Evolutionary conservation across 768 basidiomycete species (phyloP).

Genomic region (Hygrocybe punicea): DNA sequence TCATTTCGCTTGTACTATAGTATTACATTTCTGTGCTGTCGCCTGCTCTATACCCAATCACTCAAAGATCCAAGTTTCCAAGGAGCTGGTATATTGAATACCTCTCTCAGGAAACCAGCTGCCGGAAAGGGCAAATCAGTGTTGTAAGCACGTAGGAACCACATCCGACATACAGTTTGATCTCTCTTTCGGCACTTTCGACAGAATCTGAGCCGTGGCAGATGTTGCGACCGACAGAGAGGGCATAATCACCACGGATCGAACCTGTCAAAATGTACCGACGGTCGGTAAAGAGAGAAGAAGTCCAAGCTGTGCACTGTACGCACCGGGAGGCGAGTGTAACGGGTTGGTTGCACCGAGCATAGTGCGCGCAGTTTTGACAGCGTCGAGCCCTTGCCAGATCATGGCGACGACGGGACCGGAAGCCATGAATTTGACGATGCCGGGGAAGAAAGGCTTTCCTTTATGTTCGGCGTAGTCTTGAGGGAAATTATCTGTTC

Average conservation of each 20-base stretch:
- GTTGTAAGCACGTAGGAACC: background rate
- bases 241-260: conserved; percentile 93
- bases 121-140: conserved; percentile 11
- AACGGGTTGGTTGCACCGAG: conserved; percentile 97
- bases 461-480: conserved; percentile 95
- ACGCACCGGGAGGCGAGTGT: conserved; percentile 75
- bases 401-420: conserved; percentile 97
- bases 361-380: conserved; percentile 95
- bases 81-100: conserved; percentile 62
- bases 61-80: conserved; percentile 79
- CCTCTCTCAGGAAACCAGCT: conserved; percentile 93
- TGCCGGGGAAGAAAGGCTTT: conserved; percentile 93
- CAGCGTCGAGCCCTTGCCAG: conserved; percentile 91
- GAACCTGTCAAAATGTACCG: conserved; percentile 51
- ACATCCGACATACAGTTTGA: conserved; percentile 65
- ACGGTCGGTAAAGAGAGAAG: background rate
- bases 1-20: background rate
- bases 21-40: too few species aligned
- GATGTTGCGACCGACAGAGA: conserved; percentile 93
- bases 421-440: conserved; percentile 94
- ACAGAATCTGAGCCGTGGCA: conserved; percentile 90
- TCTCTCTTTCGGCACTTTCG: conserved; percentile 92
- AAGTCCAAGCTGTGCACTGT: background rate
- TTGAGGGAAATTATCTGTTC: conserved; percentile 31
- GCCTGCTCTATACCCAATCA: conserved; percentile 25